Base-by-base conservation (phyloP, 2,329 filamentous ascomycete species). In the Daldinia sp. region DNA sequence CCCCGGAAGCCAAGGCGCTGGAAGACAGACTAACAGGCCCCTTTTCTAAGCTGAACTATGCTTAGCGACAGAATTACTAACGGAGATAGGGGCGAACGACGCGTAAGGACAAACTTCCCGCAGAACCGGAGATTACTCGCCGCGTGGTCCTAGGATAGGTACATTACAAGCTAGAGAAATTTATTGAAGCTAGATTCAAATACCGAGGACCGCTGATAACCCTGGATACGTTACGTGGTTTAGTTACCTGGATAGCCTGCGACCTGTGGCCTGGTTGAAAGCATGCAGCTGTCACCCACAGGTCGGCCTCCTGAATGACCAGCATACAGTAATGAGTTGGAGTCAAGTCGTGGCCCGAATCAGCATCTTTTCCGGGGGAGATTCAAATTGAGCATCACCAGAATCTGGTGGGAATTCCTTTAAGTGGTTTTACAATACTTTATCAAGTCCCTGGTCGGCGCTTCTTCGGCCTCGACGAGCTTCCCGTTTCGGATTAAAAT, bases 211-310 rank as follows among this genome's bases (percentile, higher is more conserved):
- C 15, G 48, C 9, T 13, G 65, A 65, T 61, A 59, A 66, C 51
- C 53, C 53, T 23, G 42, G 69, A 69, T 67, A 71, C 69, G 69
- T 71, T 71, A 71, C 69, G 63, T 69, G 44, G 51, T 63, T 65
- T 20, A 60, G 57, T 61, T 65, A 54, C 66, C 39, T 59, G 51
- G 53, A 42, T 39, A 50, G 50, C 39, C 33, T 18, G 15, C 20
- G 18, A 3, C 15, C 28, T 20, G 20, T 41, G 28, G 18, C 53
- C 46, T 30, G 37, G 18, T 37, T 53, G 58, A 15, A 57, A 57
- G 48, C 57, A 28, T 64, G 63, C 63, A 69, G 60, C 48, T 48
- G 41, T 71, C 69, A 71, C 69, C 63, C 66, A 66, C 69, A 71
- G 61, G 53, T 23, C 28, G 59, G n/a, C 42, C 61, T 33, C 30